phyloP scores from a whole-genome alignment of 1,139 yeast species.

The Geotrichum reessii region DNA sequence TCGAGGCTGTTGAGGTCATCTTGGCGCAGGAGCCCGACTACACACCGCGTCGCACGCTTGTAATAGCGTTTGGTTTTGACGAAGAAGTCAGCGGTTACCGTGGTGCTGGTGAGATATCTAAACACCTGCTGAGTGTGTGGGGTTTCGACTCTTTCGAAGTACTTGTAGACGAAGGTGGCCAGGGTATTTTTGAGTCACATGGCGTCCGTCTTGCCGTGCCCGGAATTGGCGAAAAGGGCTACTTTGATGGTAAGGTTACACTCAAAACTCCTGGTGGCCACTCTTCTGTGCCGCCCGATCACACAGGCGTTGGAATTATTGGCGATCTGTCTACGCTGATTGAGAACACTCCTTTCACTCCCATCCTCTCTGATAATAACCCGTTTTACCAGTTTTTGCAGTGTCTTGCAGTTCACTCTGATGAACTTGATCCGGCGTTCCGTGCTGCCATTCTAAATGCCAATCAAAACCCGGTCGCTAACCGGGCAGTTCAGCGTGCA shows the following conservation, averaged over 20 bases:
- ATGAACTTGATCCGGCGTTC: constrained; percentile 22
- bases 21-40: constrained; percentile 37
- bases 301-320: constrained; percentile 68
- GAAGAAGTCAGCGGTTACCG: constrained; percentile 61
- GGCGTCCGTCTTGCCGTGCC: constrained; percentile 52
- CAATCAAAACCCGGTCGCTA: constrained; percentile 15
- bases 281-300: constrained; percentile 66
- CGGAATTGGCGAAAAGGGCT: constrained; percentile 64
- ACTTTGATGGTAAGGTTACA: constrained; percentile 45
- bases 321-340: constrained; percentile 47
- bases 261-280: constrained; percentile 65
- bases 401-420: constrained; percentile 44
- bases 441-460: constrained; percentile 19
- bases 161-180: constrained; percentile 60
- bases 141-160: constrained; percentile 54
- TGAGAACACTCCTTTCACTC: constrained; percentile 47
- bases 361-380: constrained; percentile 43
- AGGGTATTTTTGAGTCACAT: constrained; percentile 37
- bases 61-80: constrained; percentile 64
- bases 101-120: constrained; percentile 49
- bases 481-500: constrained; percentile 14
- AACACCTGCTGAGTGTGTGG: constrained; percentile 44
- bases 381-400: constrained; percentile 46
- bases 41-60: constrained; percentile 50
- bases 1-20: constrained; percentile 54